Evolutionary conservation across 306 rosid genomes (phyloP).

Genomic region (Cercis canadensis): DNA sequence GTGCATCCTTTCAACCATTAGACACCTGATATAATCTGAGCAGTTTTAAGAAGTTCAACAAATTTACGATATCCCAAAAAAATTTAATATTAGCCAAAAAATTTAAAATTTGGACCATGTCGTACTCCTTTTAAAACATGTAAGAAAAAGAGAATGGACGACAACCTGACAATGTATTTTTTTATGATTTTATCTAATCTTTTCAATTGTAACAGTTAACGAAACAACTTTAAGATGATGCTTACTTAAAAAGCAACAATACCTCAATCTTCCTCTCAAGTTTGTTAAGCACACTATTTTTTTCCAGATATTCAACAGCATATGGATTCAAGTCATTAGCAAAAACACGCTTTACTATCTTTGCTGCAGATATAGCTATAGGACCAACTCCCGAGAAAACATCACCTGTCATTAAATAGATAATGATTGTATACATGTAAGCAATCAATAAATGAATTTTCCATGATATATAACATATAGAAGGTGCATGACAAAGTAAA

Average conservation of each 20-base stretch:
- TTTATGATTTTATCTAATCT: conserved; percentile 10
- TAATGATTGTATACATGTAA: conserved; percentile 30
- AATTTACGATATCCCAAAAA: background rate
- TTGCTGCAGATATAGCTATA: conserved; percentile 84
- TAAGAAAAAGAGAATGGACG: background rate
- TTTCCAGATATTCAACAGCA: conserved; percentile 84
- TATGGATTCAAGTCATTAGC: conserved; percentile 92
- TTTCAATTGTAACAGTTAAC: conserved; percentile 5
- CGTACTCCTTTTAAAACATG: background rate
- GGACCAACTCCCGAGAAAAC: conserved; percentile 98
- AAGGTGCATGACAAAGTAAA: too few relatives aligned
- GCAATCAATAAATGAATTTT: conserved; percentile 26
- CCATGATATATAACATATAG: conserved; percentile 12
- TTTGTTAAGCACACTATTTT: conserved; percentile 84
- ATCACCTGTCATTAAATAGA: conserved; percentile 69
- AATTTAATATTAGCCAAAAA: too few relatives aligned
- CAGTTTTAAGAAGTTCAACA: conserved; percentile 15
- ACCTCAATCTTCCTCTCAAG: conserved; percentile 91
- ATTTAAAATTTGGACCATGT: too few relatives aligned
- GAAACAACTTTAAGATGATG: conserved; percentile 21
- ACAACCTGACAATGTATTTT: background rate
- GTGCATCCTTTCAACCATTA: background rate
- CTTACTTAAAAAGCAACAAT: conserved; percentile 29
- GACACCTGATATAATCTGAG: conserved; percentile 4
- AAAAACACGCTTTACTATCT: conserved; percentile 79